Base-by-base conservation (phyloP, 2,329 filamentous ascomycete species). In the Kalmusia sp. region DNA sequence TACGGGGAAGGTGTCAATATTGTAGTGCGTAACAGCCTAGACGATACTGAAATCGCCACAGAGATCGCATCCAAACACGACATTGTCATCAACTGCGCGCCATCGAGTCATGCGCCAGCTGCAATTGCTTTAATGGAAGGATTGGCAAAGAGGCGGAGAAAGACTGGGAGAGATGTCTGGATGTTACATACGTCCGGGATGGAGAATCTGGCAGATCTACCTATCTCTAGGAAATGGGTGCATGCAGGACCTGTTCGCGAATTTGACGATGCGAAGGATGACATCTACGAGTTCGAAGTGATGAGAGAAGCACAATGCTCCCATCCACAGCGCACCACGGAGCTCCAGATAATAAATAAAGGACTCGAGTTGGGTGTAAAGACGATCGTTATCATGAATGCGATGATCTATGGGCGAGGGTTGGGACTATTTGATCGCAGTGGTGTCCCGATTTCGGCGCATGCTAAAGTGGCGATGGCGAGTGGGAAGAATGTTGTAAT, bases 381-480 rank as follows among this genome's bases (percentile, higher is more conserved):
- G 51, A 79, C 80, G 0, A 68, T 77, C 38, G 72, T 81, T 40
- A 68, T 84, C 38, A 80, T 79, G 73, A 69, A 74, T 0, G 79
- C 79, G 0, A 73, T 75, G 3, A 79, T 84, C 40, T 84, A 77
- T 59, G 81, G 81, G 15, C 51, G 59, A 1, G 78, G 79, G 6
- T 70, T 66, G 1, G 80, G 79, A 1, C 59, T 71, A 0, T 81
- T 79, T 60, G 77, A 80, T 31, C 38, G 38, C 24, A 40, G 38
- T 24, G 24, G 38, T n/a, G 22, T 40, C 11, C 38, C 22, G 27
- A 14, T 40, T 3, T 40, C 38, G 6, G 38, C 38, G 5, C 25
- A 27, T 21, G 38, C 38, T 5, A 40, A 40, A 17, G 38, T 40
- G 6, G 24, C 38, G 14, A 40, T 40, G 22, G 38, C 12, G 24